Evolutionary conservation across 2,329 filamentous ascomycete genomes (phyloP), one percentile per base, ranked within the genome.

Genomic region (Gyromitra esculenta): DNA sequence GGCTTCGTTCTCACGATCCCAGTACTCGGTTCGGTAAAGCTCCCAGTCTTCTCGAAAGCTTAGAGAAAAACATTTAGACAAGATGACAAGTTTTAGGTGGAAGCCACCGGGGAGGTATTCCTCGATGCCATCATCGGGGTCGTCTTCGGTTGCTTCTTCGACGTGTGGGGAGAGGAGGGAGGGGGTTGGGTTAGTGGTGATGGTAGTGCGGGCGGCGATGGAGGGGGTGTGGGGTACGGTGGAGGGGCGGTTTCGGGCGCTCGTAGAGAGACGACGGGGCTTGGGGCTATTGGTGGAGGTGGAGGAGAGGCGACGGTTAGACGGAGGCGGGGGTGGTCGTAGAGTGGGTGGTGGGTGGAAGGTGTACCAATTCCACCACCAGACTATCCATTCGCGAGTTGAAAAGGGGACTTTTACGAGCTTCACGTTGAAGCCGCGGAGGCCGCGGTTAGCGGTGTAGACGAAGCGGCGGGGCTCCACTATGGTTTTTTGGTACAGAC

Each of bases 41-140:
- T 99, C 96, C 96, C 96, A 99, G 79, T 97, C 97, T 83, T 98
- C 94, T 21, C 96, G 89, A 82, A 99, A 99, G 60, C 93, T 93
- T 0, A 96, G 91, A 5, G 93, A 96, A 82, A 99, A 99, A 0
- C 94, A 94, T 82, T 99, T 99, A 0, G 96, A 93, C 9, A 97
- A 88, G 6, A 99, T 87, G 18, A 98, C 86, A 0, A 99, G 87
- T 83, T 97, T 96, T 80, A 99, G 91, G 82, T 95, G 92, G 84
- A 98, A 94, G 1, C 96, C 96, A 0, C 94, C 95, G 0, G 92
- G 90, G 56, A 99, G 87, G 82, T 98, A 96, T 84, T 98, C 95
- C 82, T 97, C 94, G 72, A 93, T 90, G 68, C 88, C 87, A 57
- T 85, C 85, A 0, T 91, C 90, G 13, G 87, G 88, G 76, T 92